Evolutionary conservation across 305 asterid genomes (phyloP).

Genomic region (Coffea humblotiana): DNA sequence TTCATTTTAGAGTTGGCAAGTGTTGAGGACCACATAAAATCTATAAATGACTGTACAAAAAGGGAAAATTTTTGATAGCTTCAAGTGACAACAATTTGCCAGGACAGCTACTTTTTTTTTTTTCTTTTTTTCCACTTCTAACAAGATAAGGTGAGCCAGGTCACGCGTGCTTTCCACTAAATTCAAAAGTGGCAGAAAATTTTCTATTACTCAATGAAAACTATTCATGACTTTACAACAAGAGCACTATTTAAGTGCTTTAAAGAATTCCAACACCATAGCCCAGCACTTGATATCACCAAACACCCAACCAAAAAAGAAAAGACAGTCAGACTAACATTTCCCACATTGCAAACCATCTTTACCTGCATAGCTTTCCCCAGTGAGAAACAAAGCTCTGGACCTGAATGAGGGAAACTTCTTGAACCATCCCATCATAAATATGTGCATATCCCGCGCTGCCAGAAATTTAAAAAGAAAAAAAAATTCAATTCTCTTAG

Average conservation of each 20-base stretch:
- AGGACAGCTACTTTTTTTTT: neutral
- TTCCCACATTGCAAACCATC: neutral
- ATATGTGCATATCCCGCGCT: constrained; percentile 75
- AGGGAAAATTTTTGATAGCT: neutral
- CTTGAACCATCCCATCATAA: constrained; percentile 75
- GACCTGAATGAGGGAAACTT: constrained; percentile 76
- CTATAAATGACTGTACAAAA: neutral
- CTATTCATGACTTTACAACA: constrained; percentile 9
- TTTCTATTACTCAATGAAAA: neutral
- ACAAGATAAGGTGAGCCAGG: neutral
- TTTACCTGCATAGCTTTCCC: constrained; percentile 97
- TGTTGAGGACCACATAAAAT: neutral
- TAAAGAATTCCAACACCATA: neutral
- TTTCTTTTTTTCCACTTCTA: neutral
- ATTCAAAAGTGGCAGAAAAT: neutral
- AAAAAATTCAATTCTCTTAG: neutral
- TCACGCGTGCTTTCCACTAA: neutral
- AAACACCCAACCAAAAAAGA: neutral
- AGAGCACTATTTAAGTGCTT: constrained; percentile 1
- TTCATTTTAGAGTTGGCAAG: neutral
- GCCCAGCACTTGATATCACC: neutral
- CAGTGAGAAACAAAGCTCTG: constrained; percentile 74
- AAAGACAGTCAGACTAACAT: neutral
- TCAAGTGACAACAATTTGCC: neutral
- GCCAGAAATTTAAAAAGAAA: constrained; percentile 29